A percentile compares a stretch with the other conserved stretches of the same genome.
Evolutionary conservation across 495 filamentous ascomycete species (phyloP).

Genomic region (Chaetomium fimeti): DNA sequence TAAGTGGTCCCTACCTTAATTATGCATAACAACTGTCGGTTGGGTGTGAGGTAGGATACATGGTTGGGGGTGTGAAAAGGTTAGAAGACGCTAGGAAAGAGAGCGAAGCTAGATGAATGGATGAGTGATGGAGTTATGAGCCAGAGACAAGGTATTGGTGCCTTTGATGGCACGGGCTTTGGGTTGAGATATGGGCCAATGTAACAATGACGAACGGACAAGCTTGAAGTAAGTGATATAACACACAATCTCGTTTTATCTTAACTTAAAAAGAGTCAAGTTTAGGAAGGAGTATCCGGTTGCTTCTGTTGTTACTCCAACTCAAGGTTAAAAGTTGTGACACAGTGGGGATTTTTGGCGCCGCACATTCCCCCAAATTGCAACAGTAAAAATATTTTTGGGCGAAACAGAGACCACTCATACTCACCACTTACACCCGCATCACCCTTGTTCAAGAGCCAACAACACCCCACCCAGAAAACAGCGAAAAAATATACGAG

Average conservation of each 20-base stretch:
- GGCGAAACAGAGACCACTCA: background rate
- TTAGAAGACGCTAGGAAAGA: no score
- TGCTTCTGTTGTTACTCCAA: background rate
- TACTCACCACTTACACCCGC: constrained; percentile 9
- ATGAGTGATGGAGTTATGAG: background rate
- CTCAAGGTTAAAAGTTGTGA: no score
- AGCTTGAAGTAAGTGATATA: background rate
- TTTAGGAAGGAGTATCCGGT: no score
- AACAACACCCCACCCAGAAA: background rate
- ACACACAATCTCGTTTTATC: no score
- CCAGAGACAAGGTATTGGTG: background rate
- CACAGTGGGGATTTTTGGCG: constrained; percentile 18
- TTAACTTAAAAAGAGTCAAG: no score
- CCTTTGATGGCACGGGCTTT: background rate
- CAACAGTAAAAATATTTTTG: constrained; percentile 23
- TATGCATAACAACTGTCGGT: background rate
- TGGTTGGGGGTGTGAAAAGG: no score
- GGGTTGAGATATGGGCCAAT: background rate
- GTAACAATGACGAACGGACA: background rate
- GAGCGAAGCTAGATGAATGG: background rate
- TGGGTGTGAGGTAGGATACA: background rate
- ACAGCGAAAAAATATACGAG: background rate
- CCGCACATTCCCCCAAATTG: constrained; percentile 15
- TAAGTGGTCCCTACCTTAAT: background rate
- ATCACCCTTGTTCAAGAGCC: background rate